Conservation (phyloP, 2,329 filamentous ascomycete species). For the Calonectria pteridis region DNA sequence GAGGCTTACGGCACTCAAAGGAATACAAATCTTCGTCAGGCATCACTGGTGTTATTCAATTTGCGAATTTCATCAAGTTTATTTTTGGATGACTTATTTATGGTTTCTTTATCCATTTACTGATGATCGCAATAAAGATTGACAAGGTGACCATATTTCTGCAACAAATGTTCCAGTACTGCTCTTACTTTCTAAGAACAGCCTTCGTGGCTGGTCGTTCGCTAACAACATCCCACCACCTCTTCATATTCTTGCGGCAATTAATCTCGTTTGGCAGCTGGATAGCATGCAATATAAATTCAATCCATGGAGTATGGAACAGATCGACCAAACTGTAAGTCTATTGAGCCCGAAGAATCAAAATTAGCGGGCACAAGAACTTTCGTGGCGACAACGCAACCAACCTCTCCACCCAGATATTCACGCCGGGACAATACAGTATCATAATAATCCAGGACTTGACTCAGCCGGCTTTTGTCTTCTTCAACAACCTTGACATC, state of each 20-base stretch:
- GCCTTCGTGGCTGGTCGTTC: neutral
- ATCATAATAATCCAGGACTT: neutral
- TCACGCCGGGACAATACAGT: neutral
- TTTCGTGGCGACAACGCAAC: neutral
- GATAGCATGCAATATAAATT: neutral
- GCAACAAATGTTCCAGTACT: too few species aligned
- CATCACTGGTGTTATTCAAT: too few species aligned
- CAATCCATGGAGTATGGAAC: slow-evolving; percentile 1
- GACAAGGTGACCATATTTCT: too few species aligned
- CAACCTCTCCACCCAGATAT: neutral
- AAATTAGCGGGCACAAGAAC: neutral
- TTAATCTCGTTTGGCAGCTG: neutral
- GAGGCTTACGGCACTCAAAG: too few species aligned
- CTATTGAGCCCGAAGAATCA: neutral
- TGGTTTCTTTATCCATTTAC: too few species aligned
- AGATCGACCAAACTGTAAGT: slow-evolving; percentile 10
- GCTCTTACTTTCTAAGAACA: neutral
- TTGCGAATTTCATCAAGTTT: too few species aligned
- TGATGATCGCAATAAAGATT: too few species aligned
- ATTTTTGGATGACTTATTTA: too few species aligned
- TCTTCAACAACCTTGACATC: neutral
- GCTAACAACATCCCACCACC: neutral
- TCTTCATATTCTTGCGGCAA: neutral
- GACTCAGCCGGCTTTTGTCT: neutral
- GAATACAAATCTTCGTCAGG: too few species aligned